These are phyloP conservation scores for Ogataea siamensis DNA, from an alignment of 805 yeast species.

Conservation along the genomic window DNA sequence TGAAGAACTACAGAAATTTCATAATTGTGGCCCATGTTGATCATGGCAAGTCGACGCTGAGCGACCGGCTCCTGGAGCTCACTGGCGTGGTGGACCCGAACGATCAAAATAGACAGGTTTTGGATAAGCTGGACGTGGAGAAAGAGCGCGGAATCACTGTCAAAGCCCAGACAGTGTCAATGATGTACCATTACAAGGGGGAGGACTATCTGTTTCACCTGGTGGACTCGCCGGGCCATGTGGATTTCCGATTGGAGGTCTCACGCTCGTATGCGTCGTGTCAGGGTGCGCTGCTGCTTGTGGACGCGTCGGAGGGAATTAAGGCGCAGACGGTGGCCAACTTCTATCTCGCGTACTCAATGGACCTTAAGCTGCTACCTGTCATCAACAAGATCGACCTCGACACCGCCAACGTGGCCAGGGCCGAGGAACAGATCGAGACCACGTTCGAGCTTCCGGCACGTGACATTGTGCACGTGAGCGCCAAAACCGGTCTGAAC, in stretches of 20 bases:
- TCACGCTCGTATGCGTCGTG: constrained; percentile 93
- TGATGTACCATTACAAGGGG: constrained; percentile 70
- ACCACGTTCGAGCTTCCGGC: constrained; percentile 75
- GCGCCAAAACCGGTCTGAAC: constrained; percentile 88
- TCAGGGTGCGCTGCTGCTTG: constrained; percentile 86
- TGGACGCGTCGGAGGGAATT: constrained; percentile 95
- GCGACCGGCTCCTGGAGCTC: constrained; percentile 82
- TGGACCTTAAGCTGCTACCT: constrained; percentile 79
- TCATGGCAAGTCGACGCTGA: constrained; percentile 77
- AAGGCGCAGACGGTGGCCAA: constrained; percentile 99
- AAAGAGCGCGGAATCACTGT: constrained; percentile 95
- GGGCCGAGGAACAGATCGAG: constrained; percentile 82
- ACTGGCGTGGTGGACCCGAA: constrained; percentile 87
- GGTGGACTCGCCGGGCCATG: constrained; percentile 98
- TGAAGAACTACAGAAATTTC: constrained; percentile 81
- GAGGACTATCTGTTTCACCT: constrained; percentile 81
- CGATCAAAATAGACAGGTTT: constrained; percentile 67
- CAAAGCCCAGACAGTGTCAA: constrained; percentile 94
- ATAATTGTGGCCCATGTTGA: constrained; percentile 97
- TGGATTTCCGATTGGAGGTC: constrained; percentile 92
- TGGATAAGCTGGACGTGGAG: constrained; percentile 91
- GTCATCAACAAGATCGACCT: constrained; percentile 90
- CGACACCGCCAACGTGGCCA: constrained; percentile 79
- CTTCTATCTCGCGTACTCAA: constrained; percentile 82
- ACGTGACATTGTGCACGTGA: constrained; percentile 75